Percentiles rank a stretch among this genome's conserved stretches.
phyloP scores from a whole-genome alignment of 2,329 filamentous ascomycete genomes.

The Purpureocillium lavendulum region DNA sequence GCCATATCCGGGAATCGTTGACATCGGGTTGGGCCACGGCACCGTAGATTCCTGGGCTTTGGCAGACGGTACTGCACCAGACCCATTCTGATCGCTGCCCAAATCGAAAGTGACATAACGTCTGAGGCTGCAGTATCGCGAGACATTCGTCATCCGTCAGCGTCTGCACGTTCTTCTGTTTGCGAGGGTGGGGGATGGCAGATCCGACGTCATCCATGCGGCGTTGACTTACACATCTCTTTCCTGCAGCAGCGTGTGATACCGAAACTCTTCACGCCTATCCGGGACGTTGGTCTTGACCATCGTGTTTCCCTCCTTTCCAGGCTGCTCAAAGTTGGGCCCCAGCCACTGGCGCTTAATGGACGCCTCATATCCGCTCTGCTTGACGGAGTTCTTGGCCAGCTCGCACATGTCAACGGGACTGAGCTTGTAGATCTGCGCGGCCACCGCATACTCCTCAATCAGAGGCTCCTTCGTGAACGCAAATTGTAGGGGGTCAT shows the following conservation, averaged over 20 bases:
- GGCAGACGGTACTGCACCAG: background rate
- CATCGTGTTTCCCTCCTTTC: conserved; percentile 81
- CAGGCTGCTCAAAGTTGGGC: conserved; percentile 65
- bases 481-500: conserved; percentile 94
- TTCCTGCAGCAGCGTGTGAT: conserved; percentile 80
- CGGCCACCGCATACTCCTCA: conserved; percentile 95
- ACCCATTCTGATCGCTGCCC: conserved; percentile 11
- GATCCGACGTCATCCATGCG: too few relatives aligned
- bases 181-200: too few relatives aligned
- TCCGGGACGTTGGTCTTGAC: conserved; percentile 95
- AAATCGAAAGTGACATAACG: conserved; percentile 31
- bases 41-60: background rate
- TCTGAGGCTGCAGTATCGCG: conserved; percentile 27
- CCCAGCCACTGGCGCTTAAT: conserved; percentile 93
- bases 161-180: too few relatives aligned
- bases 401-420: conserved; percentile 98
- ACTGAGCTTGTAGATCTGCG: conserved; percentile 96
- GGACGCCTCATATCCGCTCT: conserved; percentile 85
- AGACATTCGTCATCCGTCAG: too few relatives aligned
- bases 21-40: background rate
- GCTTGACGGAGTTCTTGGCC: conserved; percentile 89
- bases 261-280: conserved; percentile 79
- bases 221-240: conserved; percentile 61
- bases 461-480: conserved; percentile 98
- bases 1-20: background rate